Evolutionary conservation across 768 basidiomycete species (phyloP), one percentile per base, ranked within the genome.

Genomic region (Leucosporidium yakuticum): DNA sequence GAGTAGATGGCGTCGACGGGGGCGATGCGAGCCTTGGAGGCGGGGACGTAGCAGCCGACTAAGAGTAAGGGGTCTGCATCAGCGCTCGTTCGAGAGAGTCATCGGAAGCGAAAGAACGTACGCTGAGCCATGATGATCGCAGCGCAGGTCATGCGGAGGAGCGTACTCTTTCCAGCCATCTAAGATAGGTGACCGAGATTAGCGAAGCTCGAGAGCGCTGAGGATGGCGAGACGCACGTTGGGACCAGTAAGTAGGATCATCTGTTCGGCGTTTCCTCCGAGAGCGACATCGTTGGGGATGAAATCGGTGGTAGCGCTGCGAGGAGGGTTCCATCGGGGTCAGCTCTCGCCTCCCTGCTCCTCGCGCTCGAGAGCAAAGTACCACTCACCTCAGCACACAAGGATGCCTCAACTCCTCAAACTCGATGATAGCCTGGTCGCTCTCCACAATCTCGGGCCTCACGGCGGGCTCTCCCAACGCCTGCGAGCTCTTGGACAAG

Each of bases 61-160:
- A 50, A 94, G 93, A 5, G 91, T 89, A 85, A 88, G 62, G 25
- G 47, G 60, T 11, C 31, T n/a, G 11, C 36, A 47, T 76, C 39
- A 74, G 62, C 58, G 63, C 27, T 29, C 54, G 67, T 48, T 25
- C 17, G 25, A 1, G 0, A 27, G 4, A 25, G 2, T 31, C 68
- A 64, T n/a, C 32, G 62, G 60, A 44, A 29, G 53, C 53, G n/a
- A 44, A 6, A 23, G 27, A 25, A 48, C 70, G 5, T 23, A 73
- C 63, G 62, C 55, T 67, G 62, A 75, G 87, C 64, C 78, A 90
- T 88, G 68, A 82, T 82, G 67, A 98, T 86, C 25, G 91, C 95
- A 1, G 89, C 85, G 25, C 94, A 93, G 20, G 95, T 95, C 94
- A 96, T 97, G 55, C 96, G 86, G 86, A 96, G 91, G 4, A 86